phyloP scores from a whole-genome alignment of 768 basidiomycete genomes.

The Leucocoprinus sp. region DNA sequence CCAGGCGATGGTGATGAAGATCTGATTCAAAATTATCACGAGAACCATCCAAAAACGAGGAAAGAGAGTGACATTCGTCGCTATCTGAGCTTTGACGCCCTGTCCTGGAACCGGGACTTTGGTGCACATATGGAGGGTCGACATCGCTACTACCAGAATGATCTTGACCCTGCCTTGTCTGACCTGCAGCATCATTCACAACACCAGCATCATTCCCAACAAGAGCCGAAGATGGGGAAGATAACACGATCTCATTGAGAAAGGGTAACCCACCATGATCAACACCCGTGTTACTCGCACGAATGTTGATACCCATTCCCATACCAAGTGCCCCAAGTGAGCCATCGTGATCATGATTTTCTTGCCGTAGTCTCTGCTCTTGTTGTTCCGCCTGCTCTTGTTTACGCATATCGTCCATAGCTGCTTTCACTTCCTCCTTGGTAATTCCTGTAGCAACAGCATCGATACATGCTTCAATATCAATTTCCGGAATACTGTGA shows the following conservation, averaged over 20 bases:
- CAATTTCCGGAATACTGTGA: constrained; percentile 4
- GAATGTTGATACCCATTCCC: background rate
- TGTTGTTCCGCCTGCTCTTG: background rate
- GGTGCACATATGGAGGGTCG: constrained; percentile 4
- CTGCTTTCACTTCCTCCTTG: constrained; percentile 12
- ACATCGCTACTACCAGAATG: too few species aligned
- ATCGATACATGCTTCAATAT: constrained; percentile 10
- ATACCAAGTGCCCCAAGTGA: background rate
- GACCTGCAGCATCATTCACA: too few species aligned
- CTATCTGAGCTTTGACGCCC: background rate
- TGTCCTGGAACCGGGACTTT: background rate
- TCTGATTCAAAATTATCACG: background rate
- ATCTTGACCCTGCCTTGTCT: too few species aligned
- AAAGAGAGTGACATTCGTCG: background rate
- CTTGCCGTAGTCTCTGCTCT: background rate
- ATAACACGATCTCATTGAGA: constrained; percentile 7
- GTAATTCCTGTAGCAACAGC: constrained; percentile 9
- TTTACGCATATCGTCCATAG: constrained; percentile 11
- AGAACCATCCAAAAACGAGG: background rate
- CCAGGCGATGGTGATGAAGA: background rate
- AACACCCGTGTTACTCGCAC: background rate
- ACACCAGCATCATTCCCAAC: background rate
- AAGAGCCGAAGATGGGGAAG: background rate
- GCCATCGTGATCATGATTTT: background rate
- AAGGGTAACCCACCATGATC: constrained; percentile 9